These are phyloP conservation scores for Cotoneaster glaucophyllus DNA, from an alignment of 306 rosid species.

Conservation along the genomic window DNA sequence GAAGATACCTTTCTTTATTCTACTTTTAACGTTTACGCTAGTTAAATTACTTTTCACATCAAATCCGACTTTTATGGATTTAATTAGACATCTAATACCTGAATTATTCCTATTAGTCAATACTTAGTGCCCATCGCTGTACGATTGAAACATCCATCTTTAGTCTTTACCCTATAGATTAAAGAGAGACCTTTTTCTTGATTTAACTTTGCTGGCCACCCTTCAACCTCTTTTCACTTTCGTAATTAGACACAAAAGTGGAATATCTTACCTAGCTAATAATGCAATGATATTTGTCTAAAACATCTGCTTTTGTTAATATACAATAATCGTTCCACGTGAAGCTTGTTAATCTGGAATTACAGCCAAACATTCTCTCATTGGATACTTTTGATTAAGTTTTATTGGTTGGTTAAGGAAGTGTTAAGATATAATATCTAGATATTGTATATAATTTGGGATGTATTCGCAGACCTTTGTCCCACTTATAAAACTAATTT, in stretches of 20 bases:
- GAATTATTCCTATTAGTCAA: conserved; percentile 12
- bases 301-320: conserved; percentile 3
- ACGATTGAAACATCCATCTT: conserved; percentile 24
- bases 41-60: conserved; percentile 8
- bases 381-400: conserved; percentile 40
- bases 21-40: conserved; percentile 3
- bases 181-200: conserved; percentile 11
- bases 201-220: conserved; percentile 3
- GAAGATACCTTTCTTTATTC: conserved; percentile 4
- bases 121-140: conserved; percentile 28
- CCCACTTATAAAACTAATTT: background rate
- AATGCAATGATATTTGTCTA: conserved; percentile 34
- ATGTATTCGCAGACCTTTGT: background rate
- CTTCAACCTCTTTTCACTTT: conserved; percentile 30
- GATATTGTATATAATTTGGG: background rate
- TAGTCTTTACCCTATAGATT: background rate
- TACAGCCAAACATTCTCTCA: conserved; percentile 29
- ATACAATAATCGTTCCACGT: conserved; percentile 22
- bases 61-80: conserved; percentile 15
- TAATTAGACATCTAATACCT: conserved; percentile 8
- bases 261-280: conserved; percentile 40
- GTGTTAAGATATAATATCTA: conserved; percentile 7
- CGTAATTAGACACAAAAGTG: conserved; percentile 39
- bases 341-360: conserved; percentile 24
- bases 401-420: conserved; percentile 26